Evolutionary conservation across 495 filamentous ascomycete species (phyloP).

Genomic region (Aspergillus nanangensis): DNA sequence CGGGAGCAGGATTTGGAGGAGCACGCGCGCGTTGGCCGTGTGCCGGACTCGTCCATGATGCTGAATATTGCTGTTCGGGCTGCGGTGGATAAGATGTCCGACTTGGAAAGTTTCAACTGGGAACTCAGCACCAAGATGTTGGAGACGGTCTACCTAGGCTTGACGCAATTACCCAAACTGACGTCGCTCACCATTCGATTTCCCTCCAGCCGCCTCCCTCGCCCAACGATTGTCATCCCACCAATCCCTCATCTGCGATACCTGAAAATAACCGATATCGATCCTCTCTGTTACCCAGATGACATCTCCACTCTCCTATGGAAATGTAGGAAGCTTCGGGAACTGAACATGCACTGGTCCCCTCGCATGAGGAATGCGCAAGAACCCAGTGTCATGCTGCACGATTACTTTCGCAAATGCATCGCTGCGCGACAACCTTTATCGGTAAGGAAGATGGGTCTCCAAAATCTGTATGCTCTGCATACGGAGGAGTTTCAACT

Average conservation of each 20-base stretch:
- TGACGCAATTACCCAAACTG: conserved; percentile 45
- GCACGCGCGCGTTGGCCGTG: conserved; percentile 50
- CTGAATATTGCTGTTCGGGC: conserved; percentile 55
- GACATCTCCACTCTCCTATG: conserved; percentile 55
- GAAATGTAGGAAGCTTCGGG: conserved; percentile 47
- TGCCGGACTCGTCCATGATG: conserved; percentile 62
- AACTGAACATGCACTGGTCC: conserved; percentile 55
- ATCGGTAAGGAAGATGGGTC: conserved; percentile 40
- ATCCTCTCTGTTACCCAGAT: conserved; percentile 62
- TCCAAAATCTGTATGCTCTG: conserved; percentile 57
- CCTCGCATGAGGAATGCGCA: conserved; percentile 57
- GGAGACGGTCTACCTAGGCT: conserved; percentile 52
- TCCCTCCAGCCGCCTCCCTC: conserved; percentile 50
- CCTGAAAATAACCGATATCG: conserved; percentile 54
- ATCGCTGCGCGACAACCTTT: conserved; percentile 40
- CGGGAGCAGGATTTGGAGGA: conserved; percentile 54
- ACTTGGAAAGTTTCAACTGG: conserved; percentile 56
- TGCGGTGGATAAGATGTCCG: conserved; percentile 54
- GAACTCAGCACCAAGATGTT: conserved; percentile 60
- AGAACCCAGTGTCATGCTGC: conserved; percentile 51
- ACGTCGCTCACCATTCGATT: conserved; percentile 53
- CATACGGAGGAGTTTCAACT: conserved; percentile 39
- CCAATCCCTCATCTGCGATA: conserved; percentile 50
- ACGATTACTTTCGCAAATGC: conserved; percentile 54
- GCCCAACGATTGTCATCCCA: conserved; percentile 54